Evolutionary conservation across 176 grass and related monocot genomes (phyloP), one percentile per base, ranked within the genome.

Genomic region (Cymbopogon citratus): DNA sequence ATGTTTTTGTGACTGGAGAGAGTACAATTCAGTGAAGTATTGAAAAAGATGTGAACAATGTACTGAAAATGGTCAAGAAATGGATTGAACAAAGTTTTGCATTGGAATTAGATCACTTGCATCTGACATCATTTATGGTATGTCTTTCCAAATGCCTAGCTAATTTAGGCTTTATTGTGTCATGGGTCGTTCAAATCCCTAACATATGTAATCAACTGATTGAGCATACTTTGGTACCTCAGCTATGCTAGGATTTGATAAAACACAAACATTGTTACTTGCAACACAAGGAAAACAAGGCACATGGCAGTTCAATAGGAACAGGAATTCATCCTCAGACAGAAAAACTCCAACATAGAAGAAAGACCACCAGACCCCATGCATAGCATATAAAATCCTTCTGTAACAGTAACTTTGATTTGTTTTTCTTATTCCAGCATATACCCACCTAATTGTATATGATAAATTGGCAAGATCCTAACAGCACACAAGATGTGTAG

Each of bases 211-310:
- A 65, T 65, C 4, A 80, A 44, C 9, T 26, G 36, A 75, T 27
- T 28, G 68, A 86, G 34, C 25, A 48, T 63, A n/a, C 52, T 11
- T 75, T 35, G 4, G 25, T 44, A 81, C 12, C 18, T 67, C 31
- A 15, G 33, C 27, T 81, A 45, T 73, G 64, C 29, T 29, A 73
- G 39, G 66, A 77, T 63, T 63, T 52, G 43, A 83, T 65, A 49
- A 16, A 62, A 45, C 12, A 34, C 8, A 56, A 61, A 64, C 21
- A 64, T 15, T 65, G 12, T 31, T 40, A 51, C 48, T 51, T 51
- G 51, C 15, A 66, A 66, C 43, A 60, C 28, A 63, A 21, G 15
- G 9, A 6, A 74, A 52, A 52, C 27, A 48, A 31, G 71, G 27
- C 28, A 56, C 29, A 23, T 5, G 28, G 6, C 11, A 59, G 6